Percentiles rank a stretch among this genome's conserved stretches.
These are phyloP conservation scores for Nicotiana sylvestris DNA, from an alignment of 257 asterid species.

Conservation along the genomic window DNA sequence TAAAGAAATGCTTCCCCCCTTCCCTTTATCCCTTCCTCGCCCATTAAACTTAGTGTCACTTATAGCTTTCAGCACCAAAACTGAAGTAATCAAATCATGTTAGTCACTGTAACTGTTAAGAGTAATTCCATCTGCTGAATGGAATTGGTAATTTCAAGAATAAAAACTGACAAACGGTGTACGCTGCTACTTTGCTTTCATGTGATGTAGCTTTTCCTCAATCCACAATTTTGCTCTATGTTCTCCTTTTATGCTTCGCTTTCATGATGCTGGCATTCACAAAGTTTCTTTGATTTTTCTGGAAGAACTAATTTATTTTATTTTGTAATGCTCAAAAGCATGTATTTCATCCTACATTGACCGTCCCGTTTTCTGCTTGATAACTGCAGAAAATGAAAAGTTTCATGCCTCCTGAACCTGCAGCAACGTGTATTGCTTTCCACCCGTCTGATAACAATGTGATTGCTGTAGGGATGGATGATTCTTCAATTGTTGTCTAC, in stretches of 20 bases:
- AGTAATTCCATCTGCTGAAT: neutral
- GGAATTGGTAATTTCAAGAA: slow-evolving; percentile 4
- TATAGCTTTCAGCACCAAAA: neutral
- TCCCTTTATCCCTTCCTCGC: neutral
- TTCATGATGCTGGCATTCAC: neutral
- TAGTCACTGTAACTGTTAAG: neutral
- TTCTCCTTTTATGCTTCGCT: neutral
- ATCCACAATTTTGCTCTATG: neutral
- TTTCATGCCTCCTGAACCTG: slow-evolving; percentile 47
- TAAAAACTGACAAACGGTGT: neutral
- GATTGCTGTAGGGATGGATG: slow-evolving; percentile 64
- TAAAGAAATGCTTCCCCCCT: slow-evolving; percentile 1
- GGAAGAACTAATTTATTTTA: neutral
- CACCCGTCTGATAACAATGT: slow-evolving; percentile 73
- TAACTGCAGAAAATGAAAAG: slow-evolving; percentile 45
- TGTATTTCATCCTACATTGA: neutral
- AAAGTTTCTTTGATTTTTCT: neutral
- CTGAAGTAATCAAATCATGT: neutral
- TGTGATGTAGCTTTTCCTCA: neutral
- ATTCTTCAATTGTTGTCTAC: slow-evolving; percentile 55
- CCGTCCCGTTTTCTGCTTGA: slow-evolving; percentile 15
- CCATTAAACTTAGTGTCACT: neutral
- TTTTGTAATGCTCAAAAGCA: neutral
- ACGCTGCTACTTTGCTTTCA: neutral
- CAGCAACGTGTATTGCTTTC: slow-evolving; percentile 58